phyloP scores from a whole-genome alignment of 768 basidiomycete species.

The Suillus weaverae region DNA sequence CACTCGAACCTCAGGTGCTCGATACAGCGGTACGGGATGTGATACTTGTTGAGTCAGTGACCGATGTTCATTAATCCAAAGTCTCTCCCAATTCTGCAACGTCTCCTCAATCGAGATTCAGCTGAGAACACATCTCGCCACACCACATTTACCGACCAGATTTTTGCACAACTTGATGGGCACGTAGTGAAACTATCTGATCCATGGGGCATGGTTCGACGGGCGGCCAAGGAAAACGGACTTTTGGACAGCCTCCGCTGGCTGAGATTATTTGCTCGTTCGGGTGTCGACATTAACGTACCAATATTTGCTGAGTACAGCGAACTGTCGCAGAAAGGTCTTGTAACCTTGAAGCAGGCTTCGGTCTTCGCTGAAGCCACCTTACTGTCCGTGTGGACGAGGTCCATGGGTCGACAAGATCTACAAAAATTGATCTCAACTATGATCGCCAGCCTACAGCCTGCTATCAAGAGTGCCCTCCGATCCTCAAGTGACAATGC shows the following conservation, averaged over 20 bases:
- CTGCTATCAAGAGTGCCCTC: slow-evolving; percentile 40
- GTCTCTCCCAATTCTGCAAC: slow-evolving; percentile 54
- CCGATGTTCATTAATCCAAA: slow-evolving; percentile 23
- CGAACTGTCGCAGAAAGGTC: slow-evolving; percentile 37
- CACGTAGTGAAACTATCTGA: slow-evolving; percentile 37
- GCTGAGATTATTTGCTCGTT: slow-evolving; percentile 60
- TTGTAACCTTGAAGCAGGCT: slow-evolving; percentile 44
- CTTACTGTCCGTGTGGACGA: slow-evolving; percentile 60
- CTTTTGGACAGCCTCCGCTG: slow-evolving; percentile 53
- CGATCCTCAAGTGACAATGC: slow-evolving; percentile 26
- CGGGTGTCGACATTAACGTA: slow-evolving; percentile 64
- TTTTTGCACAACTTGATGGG: slow-evolving; percentile 30
- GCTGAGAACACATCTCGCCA: slow-evolving; percentile 42
- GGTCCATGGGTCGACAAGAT: slow-evolving; percentile 57
- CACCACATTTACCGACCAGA: slow-evolving; percentile 37
- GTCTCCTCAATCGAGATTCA: slow-evolving; percentile 55
- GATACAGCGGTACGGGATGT: slow-evolving; percentile 40
- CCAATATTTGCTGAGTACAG: slow-evolving; percentile 50
- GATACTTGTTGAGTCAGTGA: background rate
- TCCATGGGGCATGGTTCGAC: slow-evolving; percentile 55
- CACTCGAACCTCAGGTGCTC: slow-evolving; percentile 35
- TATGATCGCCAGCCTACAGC: slow-evolving; percentile 46
- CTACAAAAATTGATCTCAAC: slow-evolving; percentile 51
- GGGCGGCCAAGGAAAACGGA: slow-evolving; percentile 43
- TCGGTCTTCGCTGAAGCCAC: slow-evolving; percentile 53